These are phyloP conservation scores for Ensete ventricosum DNA, from an alignment of 176 grass and related monocot species.

Conservation along the genomic window DNA sequence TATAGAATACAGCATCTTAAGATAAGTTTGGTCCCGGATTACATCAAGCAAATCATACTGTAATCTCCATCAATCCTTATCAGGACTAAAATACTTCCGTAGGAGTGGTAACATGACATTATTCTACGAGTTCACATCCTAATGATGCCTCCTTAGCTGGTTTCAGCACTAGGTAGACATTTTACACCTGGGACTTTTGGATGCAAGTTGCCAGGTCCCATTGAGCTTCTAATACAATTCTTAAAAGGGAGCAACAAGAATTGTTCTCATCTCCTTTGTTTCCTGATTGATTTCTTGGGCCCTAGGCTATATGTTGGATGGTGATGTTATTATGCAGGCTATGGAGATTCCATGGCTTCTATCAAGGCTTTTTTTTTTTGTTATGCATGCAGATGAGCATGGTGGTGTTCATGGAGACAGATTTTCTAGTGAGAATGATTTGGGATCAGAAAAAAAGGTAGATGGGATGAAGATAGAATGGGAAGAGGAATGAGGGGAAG, in stretches of 20 bases:
- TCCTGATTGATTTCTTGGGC: slow-evolving; percentile 12
- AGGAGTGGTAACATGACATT: background rate
- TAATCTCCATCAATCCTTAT: no score
- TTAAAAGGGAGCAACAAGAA: background rate
- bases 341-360: slow-evolving; percentile 4
- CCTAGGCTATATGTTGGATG: background rate
- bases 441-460: background rate
- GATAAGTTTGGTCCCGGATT: background rate
- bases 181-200: background rate
- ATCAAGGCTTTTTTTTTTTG: slow-evolving; percentile 13
- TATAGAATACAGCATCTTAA: background rate
- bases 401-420: slow-evolving; percentile 16
- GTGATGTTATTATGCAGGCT: slow-evolving; percentile 8
- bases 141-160: background rate
- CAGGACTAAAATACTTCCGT: no score
- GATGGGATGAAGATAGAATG: background rate
- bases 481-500: background rate
- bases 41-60: no score
- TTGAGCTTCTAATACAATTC: background rate
- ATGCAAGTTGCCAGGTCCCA: slow-evolving; percentile 1
- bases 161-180: no score
- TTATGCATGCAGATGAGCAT: slow-evolving; percentile 22
- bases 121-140: background rate
- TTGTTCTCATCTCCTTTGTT: background rate
- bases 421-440: slow-evolving; percentile 21